Conservation (phyloP, 176 grass and related monocot genomes). For the Aegilops tauschii region DNA sequence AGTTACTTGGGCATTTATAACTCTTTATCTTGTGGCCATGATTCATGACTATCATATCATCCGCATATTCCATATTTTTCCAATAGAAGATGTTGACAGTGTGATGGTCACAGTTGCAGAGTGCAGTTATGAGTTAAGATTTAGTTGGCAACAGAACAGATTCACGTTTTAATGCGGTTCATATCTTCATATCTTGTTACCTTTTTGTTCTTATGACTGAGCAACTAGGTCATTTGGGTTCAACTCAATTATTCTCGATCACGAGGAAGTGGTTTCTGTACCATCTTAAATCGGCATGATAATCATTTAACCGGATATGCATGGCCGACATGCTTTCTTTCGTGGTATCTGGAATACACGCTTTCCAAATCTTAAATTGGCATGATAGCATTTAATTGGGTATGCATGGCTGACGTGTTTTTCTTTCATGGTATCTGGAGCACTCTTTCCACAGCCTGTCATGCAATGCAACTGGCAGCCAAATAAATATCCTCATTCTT, state of each 20-base stretch:
- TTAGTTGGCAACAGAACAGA: not conserved
- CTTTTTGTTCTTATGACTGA: constrained; percentile 18
- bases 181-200: not conserved
- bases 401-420: not conserved
- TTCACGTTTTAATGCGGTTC: constrained; percentile 9
- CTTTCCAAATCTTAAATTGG: not conserved
- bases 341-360: not conserved
- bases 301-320: not conserved
- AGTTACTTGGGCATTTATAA: constrained; percentile 9
- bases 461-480: not conserved
- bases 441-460: not conserved
- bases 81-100: constrained; percentile 13
- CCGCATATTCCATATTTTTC: not conserved
- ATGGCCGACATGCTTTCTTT: not conserved
- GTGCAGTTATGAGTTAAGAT: constrained; percentile 23
- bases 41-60: not conserved
- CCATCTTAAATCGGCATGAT: not conserved
- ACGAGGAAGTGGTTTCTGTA: not conserved
- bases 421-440: not conserved
- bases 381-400: not conserved
- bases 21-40: constrained; percentile 16
- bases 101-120: constrained; percentile 4
- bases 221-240: not conserved
- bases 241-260: not conserved
- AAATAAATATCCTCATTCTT: not conserved